A percentile compares a stretch with the other conserved stretches of the same genome.
These are phyloP conservation scores for Royoungia palumana DNA, from an alignment of 768 basidiomycete genomes.

Conservation along the genomic window DNA sequence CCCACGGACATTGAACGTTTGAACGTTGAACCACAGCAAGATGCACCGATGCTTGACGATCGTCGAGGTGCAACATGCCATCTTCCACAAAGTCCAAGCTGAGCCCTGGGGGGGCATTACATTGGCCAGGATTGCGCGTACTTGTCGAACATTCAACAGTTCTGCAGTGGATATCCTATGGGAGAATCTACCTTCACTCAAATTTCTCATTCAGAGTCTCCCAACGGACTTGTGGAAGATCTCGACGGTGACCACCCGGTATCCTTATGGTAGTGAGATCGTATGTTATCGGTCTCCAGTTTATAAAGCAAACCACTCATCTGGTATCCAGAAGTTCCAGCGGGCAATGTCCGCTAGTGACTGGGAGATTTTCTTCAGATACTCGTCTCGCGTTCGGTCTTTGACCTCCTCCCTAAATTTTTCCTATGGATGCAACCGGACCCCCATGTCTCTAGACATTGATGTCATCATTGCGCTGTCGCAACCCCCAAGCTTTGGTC, in stretches of 20 bases:
- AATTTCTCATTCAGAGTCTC: constrained; percentile 20
- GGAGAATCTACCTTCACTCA: constrained; percentile 18
- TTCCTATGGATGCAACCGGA: not conserved
- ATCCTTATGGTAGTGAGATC: no score
- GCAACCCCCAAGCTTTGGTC: not conserved
- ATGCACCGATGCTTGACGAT: constrained; percentile 28
- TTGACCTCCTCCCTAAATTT: not conserved
- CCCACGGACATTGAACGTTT: no score
- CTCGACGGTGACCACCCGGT: no score
- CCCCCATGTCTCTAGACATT: not conserved
- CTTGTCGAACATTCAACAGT: constrained; percentile 22
- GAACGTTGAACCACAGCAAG: no score
- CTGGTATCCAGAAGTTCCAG: constrained; percentile 24
- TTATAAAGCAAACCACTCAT: no score
- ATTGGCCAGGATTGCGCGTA: constrained; percentile 25
- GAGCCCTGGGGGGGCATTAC: not conserved
- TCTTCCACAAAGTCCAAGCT: constrained; percentile 22
- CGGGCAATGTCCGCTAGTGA: constrained; percentile 26
- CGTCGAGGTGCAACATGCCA: constrained; percentile 22
- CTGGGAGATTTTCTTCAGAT: constrained; percentile 22
- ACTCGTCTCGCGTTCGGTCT: no score
- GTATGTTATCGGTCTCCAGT: no score
- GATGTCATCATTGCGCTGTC: no score
- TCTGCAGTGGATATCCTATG: constrained; percentile 26
- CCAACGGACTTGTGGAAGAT: constrained; percentile 28